Conservation (phyloP, 148 eudicot species). For the Arctostaphylos glauca region DNA sequence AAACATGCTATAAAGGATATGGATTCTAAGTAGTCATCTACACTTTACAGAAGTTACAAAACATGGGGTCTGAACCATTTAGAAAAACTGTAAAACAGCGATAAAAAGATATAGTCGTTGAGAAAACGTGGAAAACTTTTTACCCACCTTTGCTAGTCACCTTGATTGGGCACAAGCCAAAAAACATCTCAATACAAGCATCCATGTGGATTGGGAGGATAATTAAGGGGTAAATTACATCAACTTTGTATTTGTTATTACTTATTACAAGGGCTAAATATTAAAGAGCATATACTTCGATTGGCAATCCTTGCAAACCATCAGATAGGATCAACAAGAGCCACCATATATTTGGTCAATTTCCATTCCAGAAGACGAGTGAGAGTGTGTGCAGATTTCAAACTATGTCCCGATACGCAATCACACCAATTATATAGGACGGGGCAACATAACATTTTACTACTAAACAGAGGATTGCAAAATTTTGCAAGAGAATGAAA, state of each 20-base stretch:
- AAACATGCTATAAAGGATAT: neutral
- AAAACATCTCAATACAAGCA: neutral
- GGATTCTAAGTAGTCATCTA: neutral
- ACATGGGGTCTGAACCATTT: neutral
- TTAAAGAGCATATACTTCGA: neutral
- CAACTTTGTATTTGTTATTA: neutral
- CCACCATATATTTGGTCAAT: neutral
- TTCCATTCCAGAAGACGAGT: neutral
- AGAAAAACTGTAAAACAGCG: neutral
- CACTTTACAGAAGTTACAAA: neutral
- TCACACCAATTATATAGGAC: neutral
- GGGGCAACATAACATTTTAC: slow-evolving; percentile 4
- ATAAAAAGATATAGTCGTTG: neutral
- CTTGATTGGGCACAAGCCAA: neutral
- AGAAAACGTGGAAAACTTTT: neutral
- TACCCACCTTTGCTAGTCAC: neutral
- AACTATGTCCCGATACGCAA: neutral
- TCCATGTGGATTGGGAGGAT: neutral
- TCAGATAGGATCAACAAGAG: neutral
- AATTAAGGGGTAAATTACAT: neutral
- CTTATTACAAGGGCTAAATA: neutral
- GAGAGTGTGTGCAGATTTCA: neutral
- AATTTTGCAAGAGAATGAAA: neutral
- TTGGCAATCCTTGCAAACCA: neutral
- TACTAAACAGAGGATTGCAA: neutral